Evolutionary conservation across 1,284 basidiomycete species (phyloP).

Genomic region (Ganoderma resinaceum): DNA sequence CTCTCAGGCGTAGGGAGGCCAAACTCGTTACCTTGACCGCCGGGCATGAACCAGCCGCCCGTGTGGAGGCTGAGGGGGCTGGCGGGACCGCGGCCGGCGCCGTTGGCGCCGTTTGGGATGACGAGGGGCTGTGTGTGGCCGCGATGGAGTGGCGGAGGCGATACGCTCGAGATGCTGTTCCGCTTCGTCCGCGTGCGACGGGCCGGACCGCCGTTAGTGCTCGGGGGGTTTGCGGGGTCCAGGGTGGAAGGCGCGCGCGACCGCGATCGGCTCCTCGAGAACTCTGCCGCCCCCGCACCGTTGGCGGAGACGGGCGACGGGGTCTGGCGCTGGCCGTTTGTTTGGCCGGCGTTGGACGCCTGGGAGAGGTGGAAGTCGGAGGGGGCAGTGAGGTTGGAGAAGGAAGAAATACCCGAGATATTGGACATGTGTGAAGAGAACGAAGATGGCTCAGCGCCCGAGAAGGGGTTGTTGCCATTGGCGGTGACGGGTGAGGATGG

Average conservation of each 20-base stretch:
- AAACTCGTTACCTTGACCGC: slow-evolving; percentile 41
- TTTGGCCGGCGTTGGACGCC: slow-evolving; percentile 22
- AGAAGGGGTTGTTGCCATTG: slow-evolving; percentile 31
- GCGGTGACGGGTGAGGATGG: slow-evolving; percentile 45
- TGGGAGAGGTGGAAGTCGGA: slow-evolving; percentile 32
- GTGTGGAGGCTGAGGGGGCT: slow-evolving; percentile 43
- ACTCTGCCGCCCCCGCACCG: slow-evolving; percentile 25
- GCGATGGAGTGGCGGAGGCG: slow-evolving; percentile 49
- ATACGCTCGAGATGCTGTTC: slow-evolving; percentile 55
- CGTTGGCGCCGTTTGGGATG: slow-evolving; percentile 52
- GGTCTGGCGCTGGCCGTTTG: slow-evolving; percentile 34
- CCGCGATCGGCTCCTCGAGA: slow-evolving; percentile 53
- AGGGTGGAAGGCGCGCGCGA: slow-evolving; percentile 43
- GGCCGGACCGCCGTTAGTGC: slow-evolving; percentile 45
- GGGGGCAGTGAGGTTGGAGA: slow-evolving; percentile 34
- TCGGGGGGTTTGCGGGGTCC: slow-evolving; percentile 49
- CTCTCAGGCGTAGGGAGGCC: slow-evolving; percentile 50
- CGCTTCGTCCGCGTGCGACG: slow-evolving; percentile 45
- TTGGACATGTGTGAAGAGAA: slow-evolving; percentile 35
- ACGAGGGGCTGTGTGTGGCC: slow-evolving; percentile 57
- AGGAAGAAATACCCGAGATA: slow-evolving; percentile 30
- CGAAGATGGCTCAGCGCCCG: slow-evolving; percentile 37
- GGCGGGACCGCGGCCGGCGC: slow-evolving; percentile 31
- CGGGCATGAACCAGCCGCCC: slow-evolving; percentile 35
- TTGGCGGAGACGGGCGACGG: slow-evolving; percentile 33